These are phyloP conservation scores for Adansonia rubrostipa DNA, from an alignment of 441 rosid species.

Conservation along the genomic window DNA sequence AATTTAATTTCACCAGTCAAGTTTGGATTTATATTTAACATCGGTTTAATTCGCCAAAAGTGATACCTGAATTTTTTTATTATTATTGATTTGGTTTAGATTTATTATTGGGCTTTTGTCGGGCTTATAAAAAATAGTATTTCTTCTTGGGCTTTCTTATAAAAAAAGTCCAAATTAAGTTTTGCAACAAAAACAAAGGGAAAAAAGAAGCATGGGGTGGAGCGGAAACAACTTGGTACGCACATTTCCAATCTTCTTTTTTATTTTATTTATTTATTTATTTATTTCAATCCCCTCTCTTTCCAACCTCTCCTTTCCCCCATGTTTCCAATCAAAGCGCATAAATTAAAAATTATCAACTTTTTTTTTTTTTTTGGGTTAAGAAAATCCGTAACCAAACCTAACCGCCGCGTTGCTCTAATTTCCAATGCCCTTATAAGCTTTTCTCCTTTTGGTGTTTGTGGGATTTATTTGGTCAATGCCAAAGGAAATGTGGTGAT, in stretches of 20 bases:
- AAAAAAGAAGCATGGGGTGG: too few relatives aligned
- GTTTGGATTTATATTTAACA: too few relatives aligned
- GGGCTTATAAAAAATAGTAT: too few relatives aligned
- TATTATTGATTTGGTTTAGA: too few relatives aligned
- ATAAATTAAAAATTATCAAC: background rate
- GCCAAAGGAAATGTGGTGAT: constrained; percentile 3
- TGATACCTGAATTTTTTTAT: too few relatives aligned
- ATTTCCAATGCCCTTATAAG: background rate
- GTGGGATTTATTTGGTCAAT: background rate
- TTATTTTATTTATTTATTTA: background rate
- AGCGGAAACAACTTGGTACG: constrained; percentile 32
- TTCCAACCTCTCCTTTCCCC: background rate
- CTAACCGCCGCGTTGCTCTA: background rate
- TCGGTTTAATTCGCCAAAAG: too few relatives aligned
- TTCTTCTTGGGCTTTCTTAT: too few relatives aligned
- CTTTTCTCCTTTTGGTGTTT: too few relatives aligned
- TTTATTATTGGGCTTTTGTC: too few relatives aligned
- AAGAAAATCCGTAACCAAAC: constrained; percentile 19
- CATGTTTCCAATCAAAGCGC: constrained; percentile 6
- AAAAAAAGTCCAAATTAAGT: too few relatives aligned
- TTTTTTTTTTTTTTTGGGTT: background rate
- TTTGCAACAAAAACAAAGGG: background rate
- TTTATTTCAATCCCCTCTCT: background rate
- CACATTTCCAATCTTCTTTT: constrained; percentile 45
- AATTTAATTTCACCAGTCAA: too few relatives aligned